Conservation (phyloP, 192 early-diverging fungal genomes). For the Backusella luteola region DNA sequence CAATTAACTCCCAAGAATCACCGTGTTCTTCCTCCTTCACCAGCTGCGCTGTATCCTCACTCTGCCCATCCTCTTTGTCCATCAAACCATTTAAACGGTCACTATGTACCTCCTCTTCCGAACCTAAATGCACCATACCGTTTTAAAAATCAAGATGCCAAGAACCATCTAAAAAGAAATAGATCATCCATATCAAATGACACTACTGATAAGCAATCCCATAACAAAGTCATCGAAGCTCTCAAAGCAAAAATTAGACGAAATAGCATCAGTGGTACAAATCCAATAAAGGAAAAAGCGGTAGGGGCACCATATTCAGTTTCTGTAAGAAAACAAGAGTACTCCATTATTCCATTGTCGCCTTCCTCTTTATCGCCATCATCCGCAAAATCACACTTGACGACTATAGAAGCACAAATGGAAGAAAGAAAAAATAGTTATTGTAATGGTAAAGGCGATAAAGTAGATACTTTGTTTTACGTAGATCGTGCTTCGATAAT, state of each 20-base stretch:
- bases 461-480: not conserved
- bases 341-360: not conserved
- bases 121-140: not conserved
- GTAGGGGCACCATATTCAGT: not conserved
- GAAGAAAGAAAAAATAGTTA: not conserved
- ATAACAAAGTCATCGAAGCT: conserved; percentile 29
- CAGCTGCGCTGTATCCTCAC: conserved; percentile 11
- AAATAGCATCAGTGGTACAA: not conserved
- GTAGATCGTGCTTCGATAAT: not conserved
- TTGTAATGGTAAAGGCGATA: not conserved
- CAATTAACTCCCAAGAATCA: not conserved
- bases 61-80: conserved; percentile 20
- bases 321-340: not conserved
- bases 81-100: not conserved
- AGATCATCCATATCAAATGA: conserved; percentile 3
- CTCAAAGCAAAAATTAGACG: conserved; percentile 29
- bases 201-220: conserved; percentile 17
- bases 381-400: conserved; percentile 20
- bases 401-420: conserved; percentile 25
- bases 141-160: not conserved
- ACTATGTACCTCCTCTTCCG: not conserved
- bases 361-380: conserved; percentile 9
- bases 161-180: not conserved
- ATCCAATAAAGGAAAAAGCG: not conserved
- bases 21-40: not conserved